These are phyloP conservation scores for Tricholoma flavovirens DNA, from an alignment of 768 basidiomycete genomes.

Conservation along the genomic window DNA sequence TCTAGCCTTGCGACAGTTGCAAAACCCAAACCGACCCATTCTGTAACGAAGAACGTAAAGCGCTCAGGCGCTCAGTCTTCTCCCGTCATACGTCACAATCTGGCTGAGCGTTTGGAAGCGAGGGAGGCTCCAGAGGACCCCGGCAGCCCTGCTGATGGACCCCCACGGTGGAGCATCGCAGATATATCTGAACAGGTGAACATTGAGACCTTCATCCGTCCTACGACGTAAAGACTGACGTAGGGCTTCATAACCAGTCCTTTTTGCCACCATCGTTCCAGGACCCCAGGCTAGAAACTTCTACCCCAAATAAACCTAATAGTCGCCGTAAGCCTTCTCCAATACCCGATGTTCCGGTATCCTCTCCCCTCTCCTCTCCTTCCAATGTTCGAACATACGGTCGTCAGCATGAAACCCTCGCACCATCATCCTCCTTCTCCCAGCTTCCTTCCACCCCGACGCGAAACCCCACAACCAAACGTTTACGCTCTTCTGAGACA, in stretches of 20 bases:
- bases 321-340: slow-evolving; percentile 38
- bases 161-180: slow-evolving; percentile 7
- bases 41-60: neutral
- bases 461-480: slow-evolving; percentile 7
- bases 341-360: slow-evolving; percentile 27
- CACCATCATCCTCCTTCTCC: slow-evolving; percentile 7
- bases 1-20: slow-evolving; percentile 14
- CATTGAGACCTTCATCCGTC: neutral
- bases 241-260: slow-evolving; percentile 19
- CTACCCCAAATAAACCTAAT: slow-evolving; percentile 37
- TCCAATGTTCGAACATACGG: slow-evolving; percentile 19
- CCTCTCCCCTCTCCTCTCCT: slow-evolving; percentile 22
- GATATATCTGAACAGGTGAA: slow-evolving; percentile 26
- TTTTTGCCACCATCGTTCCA: slow-evolving; percentile 55
- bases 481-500: slow-evolving; percentile 5
- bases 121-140: slow-evolving; percentile 1
- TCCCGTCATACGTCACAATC: neutral
- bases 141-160: slow-evolving; percentile 1
- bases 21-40: slow-evolving; percentile 18
- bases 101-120: neutral
- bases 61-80: slow-evolving; percentile 2
- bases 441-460: slow-evolving; percentile 11
- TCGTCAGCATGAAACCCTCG: slow-evolving; percentile 5
- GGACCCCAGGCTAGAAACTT: slow-evolving; percentile 40
- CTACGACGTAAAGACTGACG: neutral